Conservation (phyloP, 768 basidiomycete genomes). For the Nidula microcarpa region DNA sequence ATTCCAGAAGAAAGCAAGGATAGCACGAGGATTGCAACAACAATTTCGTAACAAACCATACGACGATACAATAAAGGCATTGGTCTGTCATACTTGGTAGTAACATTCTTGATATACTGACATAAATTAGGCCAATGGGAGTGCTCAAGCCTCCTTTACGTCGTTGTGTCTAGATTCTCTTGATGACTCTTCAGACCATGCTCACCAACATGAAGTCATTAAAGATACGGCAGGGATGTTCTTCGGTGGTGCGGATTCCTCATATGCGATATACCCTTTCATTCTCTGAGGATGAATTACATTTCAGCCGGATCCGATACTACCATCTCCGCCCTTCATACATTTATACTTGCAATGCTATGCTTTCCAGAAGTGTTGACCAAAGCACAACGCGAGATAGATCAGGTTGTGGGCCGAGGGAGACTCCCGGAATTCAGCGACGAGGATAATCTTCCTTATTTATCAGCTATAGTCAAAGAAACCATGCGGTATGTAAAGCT, state of each 20-base stretch:
- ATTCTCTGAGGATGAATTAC: too few relatives aligned
- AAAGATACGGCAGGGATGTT: constrained; percentile 39
- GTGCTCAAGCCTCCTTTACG: constrained; percentile 11
- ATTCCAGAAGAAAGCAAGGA: constrained; percentile 48
- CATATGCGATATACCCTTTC: too few relatives aligned
- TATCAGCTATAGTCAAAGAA: constrained; percentile 2
- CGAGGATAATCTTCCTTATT: background rate
- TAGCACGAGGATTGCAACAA: constrained; percentile 35
- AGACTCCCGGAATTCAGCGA: constrained; percentile 1
- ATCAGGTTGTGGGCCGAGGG: background rate
- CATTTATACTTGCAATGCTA: background rate
- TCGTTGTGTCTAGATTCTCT: constrained; percentile 14
- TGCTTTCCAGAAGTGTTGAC: background rate
- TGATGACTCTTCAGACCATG: constrained; percentile 11
- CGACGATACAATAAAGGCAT: constrained; percentile 15
- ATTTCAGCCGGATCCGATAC: background rate
- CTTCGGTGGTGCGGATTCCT: constrained; percentile 17
- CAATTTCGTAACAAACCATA: constrained; percentile 36
- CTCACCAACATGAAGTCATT: constrained; percentile 16
- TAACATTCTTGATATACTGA: constrained; percentile 4
- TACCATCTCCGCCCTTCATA: background rate
- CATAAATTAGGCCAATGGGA: background rate
- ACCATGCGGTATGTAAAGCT: background rate
- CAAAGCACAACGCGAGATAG: constrained; percentile 3
- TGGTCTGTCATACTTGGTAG: constrained; percentile 11